A percentile compares a stretch with the other conserved stretches of the same genome.
Evolutionary conservation across 1,284 basidiomycete genomes (phyloP).

Genomic region (Cryptococcus sp.): DNA sequence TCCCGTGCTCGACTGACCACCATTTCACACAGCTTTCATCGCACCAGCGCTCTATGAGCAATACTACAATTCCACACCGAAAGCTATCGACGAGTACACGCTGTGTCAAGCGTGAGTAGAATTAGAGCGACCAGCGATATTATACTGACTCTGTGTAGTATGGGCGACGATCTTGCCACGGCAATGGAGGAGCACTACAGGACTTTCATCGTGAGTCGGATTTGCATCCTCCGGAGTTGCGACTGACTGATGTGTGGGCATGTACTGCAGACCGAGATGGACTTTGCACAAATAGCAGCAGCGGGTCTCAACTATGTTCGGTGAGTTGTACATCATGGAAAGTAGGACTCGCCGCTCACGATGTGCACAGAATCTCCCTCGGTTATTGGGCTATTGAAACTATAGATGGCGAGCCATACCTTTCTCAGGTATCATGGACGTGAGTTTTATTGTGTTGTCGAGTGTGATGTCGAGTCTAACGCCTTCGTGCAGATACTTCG

Average conservation of each 20-base stretch:
- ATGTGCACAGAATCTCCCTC: slow-evolving; percentile 71
- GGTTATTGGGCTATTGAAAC: slow-evolving; percentile 85
- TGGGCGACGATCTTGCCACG: slow-evolving; percentile 62
- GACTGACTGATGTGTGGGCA: slow-evolving; percentile 5
- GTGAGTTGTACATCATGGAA: slow-evolving; percentile 6
- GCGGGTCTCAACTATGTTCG: slow-evolving; percentile 68
- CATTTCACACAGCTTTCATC: slow-evolving; percentile 77
- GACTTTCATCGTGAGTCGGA: slow-evolving; percentile 60
- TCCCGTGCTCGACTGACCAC: slow-evolving; percentile 41
- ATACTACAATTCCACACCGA: slow-evolving; percentile 38
- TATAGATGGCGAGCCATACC: slow-evolving; percentile 75
- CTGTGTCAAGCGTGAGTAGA: slow-evolving; percentile 53
- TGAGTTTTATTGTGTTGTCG: slow-evolving; percentile 42
- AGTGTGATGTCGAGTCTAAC: background rate
- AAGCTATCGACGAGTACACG: slow-evolving; percentile 75
- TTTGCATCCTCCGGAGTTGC: no score
- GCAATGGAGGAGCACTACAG: slow-evolving; percentile 73
- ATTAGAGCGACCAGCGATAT: background rate
- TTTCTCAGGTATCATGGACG: slow-evolving; percentile 71
- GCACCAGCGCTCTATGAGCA: slow-evolving; percentile 74
- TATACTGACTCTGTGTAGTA: slow-evolving; percentile 39
- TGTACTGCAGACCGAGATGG: slow-evolving; percentile 65
- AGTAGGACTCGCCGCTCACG: slow-evolving; percentile 55
- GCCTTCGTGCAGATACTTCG: slow-evolving; percentile 55
- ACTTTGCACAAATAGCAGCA: slow-evolving; percentile 83